phyloP scores from a whole-genome alignment of 768 basidiomycete genomes.

The Termitomyces sp. region DNA sequence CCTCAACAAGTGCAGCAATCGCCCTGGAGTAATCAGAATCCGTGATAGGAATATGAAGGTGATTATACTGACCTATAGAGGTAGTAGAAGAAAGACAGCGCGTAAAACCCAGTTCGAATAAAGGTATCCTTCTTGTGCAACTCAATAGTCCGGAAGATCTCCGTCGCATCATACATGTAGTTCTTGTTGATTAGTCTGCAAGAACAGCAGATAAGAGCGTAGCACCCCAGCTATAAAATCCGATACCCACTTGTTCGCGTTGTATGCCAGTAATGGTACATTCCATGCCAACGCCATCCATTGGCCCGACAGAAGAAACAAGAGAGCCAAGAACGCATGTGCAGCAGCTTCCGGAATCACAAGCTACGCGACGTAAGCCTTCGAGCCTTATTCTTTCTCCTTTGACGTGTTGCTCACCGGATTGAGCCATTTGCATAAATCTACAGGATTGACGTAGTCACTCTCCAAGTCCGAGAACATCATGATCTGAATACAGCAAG shows the following conservation, averaged over 20 bases:
- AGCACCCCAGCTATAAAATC: not conserved
- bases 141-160: constrained; percentile 93
- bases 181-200: constrained; percentile 83
- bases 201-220: not conserved
- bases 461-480: constrained; percentile 99
- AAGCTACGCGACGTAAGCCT: constrained; percentile 49
- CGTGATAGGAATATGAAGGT: not conserved
- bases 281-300: constrained; percentile 91
- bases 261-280: constrained; percentile 80
- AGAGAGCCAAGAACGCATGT: constrained; percentile 83
- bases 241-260: constrained; percentile 83
- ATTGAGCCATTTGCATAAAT: constrained; percentile 98
- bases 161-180: constrained; percentile 99
- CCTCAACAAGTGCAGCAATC: constrained; percentile 81
- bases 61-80: constrained; percentile 66
- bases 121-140: constrained; percentile 96
- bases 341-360: constrained; percentile 93
- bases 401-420: constrained; percentile 48
- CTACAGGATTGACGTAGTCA: constrained; percentile 99
- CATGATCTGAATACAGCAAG: constrained; percentile 66
- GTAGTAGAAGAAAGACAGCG: constrained; percentile 88
- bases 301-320: constrained; percentile 95
- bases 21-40: constrained; percentile 39
- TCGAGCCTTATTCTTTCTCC: not conserved
- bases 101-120: constrained; percentile 89